Evolutionary conservation across 257 asterid genomes (phyloP).

Genomic region (Solanum chmielewskii): DNA sequence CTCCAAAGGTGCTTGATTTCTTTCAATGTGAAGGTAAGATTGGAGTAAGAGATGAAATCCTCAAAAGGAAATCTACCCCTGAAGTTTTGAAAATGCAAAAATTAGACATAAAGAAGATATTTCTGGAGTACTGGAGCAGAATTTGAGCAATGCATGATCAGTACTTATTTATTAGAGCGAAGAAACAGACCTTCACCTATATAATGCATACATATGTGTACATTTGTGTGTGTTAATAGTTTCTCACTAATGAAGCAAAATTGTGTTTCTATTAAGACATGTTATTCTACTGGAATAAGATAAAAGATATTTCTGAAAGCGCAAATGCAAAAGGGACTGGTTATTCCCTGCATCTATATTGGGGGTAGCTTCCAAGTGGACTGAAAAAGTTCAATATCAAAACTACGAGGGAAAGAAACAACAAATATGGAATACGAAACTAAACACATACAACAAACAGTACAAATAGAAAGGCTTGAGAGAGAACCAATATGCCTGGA

Average conservation of each 20-base stretch:
- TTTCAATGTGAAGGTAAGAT: conserved; percentile 54
- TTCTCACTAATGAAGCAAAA: background rate
- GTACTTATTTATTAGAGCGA: background rate
- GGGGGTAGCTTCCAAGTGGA: background rate
- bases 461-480: conserved; percentile 59
- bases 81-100: conserved; percentile 9
- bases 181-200: background rate
- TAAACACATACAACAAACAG: conserved; percentile 11
- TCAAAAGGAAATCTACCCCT: conserved; percentile 86
- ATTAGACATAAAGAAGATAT: background rate
- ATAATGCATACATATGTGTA: background rate
- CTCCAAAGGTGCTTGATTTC: conserved; percentile 98
- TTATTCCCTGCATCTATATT: background rate
- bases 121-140: background rate
- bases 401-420: background rate
- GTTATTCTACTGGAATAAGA: background rate
- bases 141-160: background rate
- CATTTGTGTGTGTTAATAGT: background rate
- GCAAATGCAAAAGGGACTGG: background rate
- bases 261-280: background rate
- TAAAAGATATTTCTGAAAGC: background rate
- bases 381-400: background rate
- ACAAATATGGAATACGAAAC: conserved; percentile 5
- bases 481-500: conserved; percentile 98
- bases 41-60: conserved; percentile 75